phyloP scores from a whole-genome alignment of 768 basidiomycete genomes.

The Boletus rubropictus region DNA sequence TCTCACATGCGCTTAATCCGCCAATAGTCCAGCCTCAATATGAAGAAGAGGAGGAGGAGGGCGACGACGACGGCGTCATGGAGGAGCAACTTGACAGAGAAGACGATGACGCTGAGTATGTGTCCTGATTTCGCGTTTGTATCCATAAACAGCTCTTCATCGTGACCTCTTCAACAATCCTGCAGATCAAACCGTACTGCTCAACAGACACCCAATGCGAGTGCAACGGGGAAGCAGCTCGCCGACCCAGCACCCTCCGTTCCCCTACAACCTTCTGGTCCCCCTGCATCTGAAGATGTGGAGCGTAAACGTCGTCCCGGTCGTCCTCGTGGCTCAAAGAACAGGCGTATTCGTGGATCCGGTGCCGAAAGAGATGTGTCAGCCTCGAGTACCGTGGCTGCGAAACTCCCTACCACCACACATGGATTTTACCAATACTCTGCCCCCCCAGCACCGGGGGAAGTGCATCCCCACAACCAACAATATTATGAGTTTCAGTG shows the following conservation, averaged over 20 bases:
- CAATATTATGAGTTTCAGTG: slow-evolving; percentile 85
- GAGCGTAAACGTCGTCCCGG: slow-evolving; percentile 69
- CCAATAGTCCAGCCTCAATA: slow-evolving; percentile 35
- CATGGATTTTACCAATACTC: slow-evolving; percentile 43
- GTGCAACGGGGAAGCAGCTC: slow-evolving; percentile 18
- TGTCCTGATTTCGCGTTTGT: slow-evolving; percentile 10
- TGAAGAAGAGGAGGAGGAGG: slow-evolving; percentile 59
- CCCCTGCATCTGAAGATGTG: slow-evolving; percentile 26
- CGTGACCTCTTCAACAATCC: slow-evolving; percentile 2
- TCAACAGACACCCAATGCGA: slow-evolving; percentile 13
- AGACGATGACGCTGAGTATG: slow-evolving; percentile 39
- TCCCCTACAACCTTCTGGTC: slow-evolving; percentile 19
- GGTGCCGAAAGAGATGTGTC: slow-evolving; percentile 24
- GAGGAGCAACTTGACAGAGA: slow-evolving; percentile 58
- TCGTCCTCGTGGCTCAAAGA: slow-evolving; percentile 76
- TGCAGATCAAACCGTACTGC: slow-evolving; percentile 21
- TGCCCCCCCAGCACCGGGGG: slow-evolving; percentile 38
- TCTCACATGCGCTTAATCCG: slow-evolving; percentile 72
- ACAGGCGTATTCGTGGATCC: slow-evolving; percentile 45
- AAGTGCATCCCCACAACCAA: slow-evolving; percentile 60
- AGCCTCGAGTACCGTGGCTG: slow-evolving; percentile 9
- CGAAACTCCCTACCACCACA: slow-evolving; percentile 31
- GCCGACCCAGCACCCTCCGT: slow-evolving; percentile 25
- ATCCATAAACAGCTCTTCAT: slow-evolving; percentile 2
- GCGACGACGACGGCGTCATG: slow-evolving; percentile 70